Conservation (phyloP, 208 protist genomes). For the Leishmania turanica region DNA sequence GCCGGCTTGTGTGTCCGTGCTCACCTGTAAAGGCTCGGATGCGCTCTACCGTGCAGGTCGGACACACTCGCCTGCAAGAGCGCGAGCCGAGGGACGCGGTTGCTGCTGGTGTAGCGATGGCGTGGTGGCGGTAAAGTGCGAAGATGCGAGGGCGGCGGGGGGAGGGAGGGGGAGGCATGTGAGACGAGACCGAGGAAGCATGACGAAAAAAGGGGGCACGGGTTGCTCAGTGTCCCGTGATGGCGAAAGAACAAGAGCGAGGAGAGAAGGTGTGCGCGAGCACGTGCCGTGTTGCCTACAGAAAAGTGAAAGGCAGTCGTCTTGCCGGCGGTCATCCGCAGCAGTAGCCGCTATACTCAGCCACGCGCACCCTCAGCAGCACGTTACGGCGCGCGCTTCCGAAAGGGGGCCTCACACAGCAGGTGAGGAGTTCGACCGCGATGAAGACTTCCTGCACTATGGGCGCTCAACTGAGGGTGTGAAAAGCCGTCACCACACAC, state of each 20-base stretch:
- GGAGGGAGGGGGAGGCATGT: background rate
- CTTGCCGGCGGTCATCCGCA: background rate
- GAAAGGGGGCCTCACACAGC: background rate
- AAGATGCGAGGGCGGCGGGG: background rate
- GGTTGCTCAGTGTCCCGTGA: background rate
- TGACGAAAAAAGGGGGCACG: background rate
- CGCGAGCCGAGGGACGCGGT: background rate
- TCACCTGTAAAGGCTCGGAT: background rate
- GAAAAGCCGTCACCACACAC: background rate
- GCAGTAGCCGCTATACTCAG: background rate
- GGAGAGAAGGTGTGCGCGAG: background rate
- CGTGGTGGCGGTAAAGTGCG: background rate
- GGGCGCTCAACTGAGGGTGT: background rate
- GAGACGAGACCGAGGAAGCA: background rate
- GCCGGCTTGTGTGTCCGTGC: background rate
- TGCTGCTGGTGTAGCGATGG: background rate
- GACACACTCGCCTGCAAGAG: background rate
- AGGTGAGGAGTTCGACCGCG: background rate
- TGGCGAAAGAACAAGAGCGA: background rate
- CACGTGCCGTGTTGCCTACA: background rate
- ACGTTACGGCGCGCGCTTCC: background rate
- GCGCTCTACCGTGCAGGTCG: background rate
- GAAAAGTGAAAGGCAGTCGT: background rate
- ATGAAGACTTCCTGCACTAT: background rate
- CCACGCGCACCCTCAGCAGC: background rate